phyloP scores from a whole-genome alignment of 768 basidiomycete genomes.

The Podaxis mareebaensis region DNA sequence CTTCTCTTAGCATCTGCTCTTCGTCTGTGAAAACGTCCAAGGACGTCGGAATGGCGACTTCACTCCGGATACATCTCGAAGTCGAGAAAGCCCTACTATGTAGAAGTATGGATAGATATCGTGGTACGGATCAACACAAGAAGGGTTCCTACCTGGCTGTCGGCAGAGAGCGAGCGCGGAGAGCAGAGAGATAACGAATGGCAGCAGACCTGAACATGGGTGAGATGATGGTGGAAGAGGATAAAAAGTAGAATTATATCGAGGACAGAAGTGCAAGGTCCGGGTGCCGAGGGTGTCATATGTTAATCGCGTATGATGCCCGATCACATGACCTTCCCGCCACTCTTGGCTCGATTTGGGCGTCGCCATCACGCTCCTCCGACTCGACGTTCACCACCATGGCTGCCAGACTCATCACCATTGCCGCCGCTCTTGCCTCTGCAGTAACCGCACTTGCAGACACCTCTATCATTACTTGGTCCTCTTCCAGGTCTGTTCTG shows the following conservation, averaged over 20 bases:
- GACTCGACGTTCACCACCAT: conserved; percentile 31
- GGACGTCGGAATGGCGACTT: conserved; percentile 44
- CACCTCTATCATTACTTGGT: conserved; percentile 71
- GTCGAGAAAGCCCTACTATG: conserved; percentile 37
- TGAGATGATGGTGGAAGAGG: conserved; percentile 9
- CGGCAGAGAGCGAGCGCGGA: conserved; percentile 12
- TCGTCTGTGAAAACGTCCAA: conserved; percentile 90
- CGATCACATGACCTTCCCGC: conserved; percentile 25
- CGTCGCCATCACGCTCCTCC: conserved; percentile 12
- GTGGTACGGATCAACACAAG: not conserved
- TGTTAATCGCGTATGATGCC: conserved; percentile 19
- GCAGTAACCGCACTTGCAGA: conserved; percentile 58
- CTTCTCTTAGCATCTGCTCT: conserved; percentile 90
- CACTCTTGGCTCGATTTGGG: conserved; percentile 12
- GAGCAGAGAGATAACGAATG: conserved; percentile 21
- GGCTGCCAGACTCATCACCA: conserved; percentile 38
- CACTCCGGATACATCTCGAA: conserved; percentile 32
- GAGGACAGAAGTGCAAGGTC: not conserved
- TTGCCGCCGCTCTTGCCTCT: conserved; percentile 47
- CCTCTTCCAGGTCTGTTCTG: conserved; percentile 55
- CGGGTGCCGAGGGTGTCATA: conserved; percentile 14
- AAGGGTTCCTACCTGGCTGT: conserved; percentile 12
- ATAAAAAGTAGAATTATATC: not conserved
- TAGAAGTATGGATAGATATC: not conserved
- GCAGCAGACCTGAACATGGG: conserved; percentile 28